Conservation (phyloP, 768 basidiomycete species). For the Tricholoma sp. region DNA sequence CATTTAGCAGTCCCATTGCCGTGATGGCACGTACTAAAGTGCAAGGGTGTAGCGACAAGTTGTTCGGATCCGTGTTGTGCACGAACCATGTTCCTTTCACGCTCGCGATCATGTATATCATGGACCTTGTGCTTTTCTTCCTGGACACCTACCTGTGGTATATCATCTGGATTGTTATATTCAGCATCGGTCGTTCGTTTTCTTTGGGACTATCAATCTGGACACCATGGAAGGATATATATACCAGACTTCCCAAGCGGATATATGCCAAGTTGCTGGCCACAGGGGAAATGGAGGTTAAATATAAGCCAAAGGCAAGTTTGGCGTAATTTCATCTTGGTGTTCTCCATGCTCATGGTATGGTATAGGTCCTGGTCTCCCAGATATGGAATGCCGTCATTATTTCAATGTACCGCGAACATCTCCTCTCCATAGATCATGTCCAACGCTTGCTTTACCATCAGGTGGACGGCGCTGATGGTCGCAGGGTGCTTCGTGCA, state of each 20-base stretch:
- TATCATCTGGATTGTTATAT: slow-evolving; percentile 97
- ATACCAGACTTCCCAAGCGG: slow-evolving; percentile 90
- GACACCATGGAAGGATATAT: slow-evolving; percentile 99
- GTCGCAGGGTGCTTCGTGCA: slow-evolving; percentile 87
- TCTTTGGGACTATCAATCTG: slow-evolving; percentile 92
- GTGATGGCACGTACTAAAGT: slow-evolving; percentile 97
- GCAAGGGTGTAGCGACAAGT: slow-evolving; percentile 80
- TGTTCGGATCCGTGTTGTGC: slow-evolving; percentile 79
- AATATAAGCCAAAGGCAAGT: slow-evolving; percentile 94
- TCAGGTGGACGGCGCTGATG: slow-evolving; percentile 87
- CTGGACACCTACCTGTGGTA: slow-evolving; percentile 99
- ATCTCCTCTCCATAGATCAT: slow-evolving; percentile 95
- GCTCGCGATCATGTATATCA: slow-evolving; percentile 96
- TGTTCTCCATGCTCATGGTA: neutral
- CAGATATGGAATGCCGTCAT: slow-evolving; percentile 99
- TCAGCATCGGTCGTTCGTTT: slow-evolving; percentile 88
- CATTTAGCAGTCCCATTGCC: slow-evolving; percentile 93
- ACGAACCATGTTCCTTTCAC: slow-evolving; percentile 92
- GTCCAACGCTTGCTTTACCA: slow-evolving; percentile 97
- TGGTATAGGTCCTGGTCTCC: slow-evolving; percentile 76
- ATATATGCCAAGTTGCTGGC: slow-evolving; percentile 97
- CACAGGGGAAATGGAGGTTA: slow-evolving; percentile 97
- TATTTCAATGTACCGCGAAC: slow-evolving; percentile 99
- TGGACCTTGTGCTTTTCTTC: slow-evolving; percentile 98
- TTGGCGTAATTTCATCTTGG: neutral